A percentile compares a stretch with the other conserved stretches of the same genome.
Conservation (phyloP, 208 protist genomes). For the Trypanosoma cruzi region DNA sequence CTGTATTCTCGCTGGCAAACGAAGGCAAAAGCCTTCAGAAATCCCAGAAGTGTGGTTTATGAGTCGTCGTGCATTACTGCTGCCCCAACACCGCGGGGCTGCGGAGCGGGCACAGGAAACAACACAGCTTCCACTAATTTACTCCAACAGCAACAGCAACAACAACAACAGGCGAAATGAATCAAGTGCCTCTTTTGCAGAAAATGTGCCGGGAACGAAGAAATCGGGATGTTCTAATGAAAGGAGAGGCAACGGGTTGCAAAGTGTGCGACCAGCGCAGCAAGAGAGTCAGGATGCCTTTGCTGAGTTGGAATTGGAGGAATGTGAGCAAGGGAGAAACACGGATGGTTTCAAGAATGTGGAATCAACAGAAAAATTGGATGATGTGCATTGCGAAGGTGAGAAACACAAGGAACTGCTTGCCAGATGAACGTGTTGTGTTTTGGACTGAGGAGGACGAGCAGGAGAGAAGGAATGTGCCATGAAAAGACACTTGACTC, state of each 20-base stretch:
- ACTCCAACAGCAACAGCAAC: neutral
- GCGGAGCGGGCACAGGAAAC: neutral
- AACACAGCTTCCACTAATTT: neutral
- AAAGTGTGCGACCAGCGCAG: neutral
- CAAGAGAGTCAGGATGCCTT: neutral
- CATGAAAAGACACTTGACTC: too few species aligned
- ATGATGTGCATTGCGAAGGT: neutral
- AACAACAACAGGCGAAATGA: neutral
- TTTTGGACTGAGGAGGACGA: too few species aligned
- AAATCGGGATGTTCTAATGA: neutral
- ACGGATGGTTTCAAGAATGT: neutral
- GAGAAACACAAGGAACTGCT: neutral
- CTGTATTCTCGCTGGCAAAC: neutral
- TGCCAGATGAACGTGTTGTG: neutral
- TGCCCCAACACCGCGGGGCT: neutral
- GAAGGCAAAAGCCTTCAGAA: neutral
- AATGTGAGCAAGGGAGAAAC: neutral
- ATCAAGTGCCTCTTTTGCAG: neutral
- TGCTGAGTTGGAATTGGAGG: neutral
- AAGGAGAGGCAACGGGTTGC: neutral
- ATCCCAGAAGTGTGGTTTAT: neutral
- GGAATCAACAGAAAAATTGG: neutral
- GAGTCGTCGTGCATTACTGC: neutral
- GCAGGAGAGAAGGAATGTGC: too few species aligned
- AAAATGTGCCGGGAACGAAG: neutral